These are phyloP conservation scores for Guyanaporus albipodus DNA, from an alignment of 768 basidiomycete genomes.

Conservation along the genomic window DNA sequence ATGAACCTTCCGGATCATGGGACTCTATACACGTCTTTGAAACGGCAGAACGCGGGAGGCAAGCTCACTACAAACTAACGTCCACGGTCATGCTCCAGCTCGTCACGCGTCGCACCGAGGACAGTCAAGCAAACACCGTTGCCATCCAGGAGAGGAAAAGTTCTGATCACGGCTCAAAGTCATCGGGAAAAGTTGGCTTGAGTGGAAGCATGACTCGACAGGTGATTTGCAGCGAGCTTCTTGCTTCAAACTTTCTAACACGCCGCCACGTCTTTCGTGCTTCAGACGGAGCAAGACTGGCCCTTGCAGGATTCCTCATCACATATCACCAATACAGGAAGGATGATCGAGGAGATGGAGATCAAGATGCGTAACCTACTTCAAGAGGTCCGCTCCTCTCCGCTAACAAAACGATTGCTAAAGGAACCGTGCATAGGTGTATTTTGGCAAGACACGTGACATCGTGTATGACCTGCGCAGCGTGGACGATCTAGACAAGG, in stretches of 20 bases:
- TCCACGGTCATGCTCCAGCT: conserved; percentile 97
- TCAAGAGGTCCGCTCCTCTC: conserved; percentile 57
- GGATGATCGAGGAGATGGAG: conserved; percentile 98
- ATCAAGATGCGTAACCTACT: conserved; percentile 97
- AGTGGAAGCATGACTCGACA: conserved; percentile 98
- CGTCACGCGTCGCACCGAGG: conserved; percentile 46
- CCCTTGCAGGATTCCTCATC: conserved; percentile 74
- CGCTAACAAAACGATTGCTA: conserved; percentile 2
- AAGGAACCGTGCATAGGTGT: conserved; percentile 51
- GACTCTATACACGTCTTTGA: conserved; percentile 99
- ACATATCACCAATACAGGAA: conserved; percentile 92
- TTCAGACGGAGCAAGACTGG: conserved; percentile 81
- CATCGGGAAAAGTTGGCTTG: conserved; percentile 73
- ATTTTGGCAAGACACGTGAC: conserved; percentile 96
- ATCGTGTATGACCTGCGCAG: conserved; percentile 90
- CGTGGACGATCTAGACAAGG: conserved; percentile 79
- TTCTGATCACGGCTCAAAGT: conserved; percentile 47
- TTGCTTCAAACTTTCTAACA: conserved; percentile 4
- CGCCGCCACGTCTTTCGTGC: conserved; percentile 5
- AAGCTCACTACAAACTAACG: conserved; percentile 95
- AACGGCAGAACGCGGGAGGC: conserved; percentile 82
- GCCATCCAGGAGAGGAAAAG: conserved; percentile 33
- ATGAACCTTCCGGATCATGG: conserved; percentile 85
- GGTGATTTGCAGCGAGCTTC: conserved; percentile 44
- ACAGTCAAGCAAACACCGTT: conserved; percentile 13